These are phyloP conservation scores for Yamadazyma takamatsuzukensis DNA, from an alignment of 805 yeast species.

Conservation along the genomic window DNA sequence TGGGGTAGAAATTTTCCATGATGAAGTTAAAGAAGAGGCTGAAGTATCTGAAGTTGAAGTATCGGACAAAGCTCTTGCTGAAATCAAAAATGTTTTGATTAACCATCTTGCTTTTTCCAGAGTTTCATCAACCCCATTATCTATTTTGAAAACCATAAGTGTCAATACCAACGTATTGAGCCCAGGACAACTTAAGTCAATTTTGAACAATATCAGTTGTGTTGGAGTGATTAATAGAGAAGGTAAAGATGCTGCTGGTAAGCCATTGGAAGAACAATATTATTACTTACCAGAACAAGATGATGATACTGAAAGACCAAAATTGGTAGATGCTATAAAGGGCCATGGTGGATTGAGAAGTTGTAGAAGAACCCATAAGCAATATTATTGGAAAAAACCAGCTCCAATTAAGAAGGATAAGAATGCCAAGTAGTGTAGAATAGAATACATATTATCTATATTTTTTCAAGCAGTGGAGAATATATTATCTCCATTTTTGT, in stretches of 20 bases:
- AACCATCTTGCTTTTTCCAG: conserved; percentile 91
- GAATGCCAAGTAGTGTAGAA: not conserved
- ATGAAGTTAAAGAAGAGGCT: conserved; percentile 13
- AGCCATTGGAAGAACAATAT: conserved; percentile 88
- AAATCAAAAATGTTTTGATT: conserved; percentile 60
- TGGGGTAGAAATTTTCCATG: no score
- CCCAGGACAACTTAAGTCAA: conserved; percentile 39
- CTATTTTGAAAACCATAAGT: conserved; percentile 61
- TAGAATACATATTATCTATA: not conserved
- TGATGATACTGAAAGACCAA: conserved; percentile 62
- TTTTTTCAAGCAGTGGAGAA: not conserved
- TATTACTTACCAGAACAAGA: conserved; percentile 87
- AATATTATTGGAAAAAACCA: conserved; percentile 70
- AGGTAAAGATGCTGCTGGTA: conserved; percentile 97
- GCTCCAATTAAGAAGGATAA: conserved; percentile 38
- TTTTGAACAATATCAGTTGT: conserved; percentile 48
- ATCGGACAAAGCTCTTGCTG: conserved; percentile 18
- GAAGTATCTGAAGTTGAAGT: conserved; percentile 6
- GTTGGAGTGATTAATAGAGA: conserved; percentile 85
- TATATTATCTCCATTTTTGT: no score
- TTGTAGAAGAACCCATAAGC: conserved; percentile 93
- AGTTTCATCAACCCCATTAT: conserved; percentile 82
- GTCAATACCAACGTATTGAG: conserved; percentile 47
- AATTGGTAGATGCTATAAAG: conserved; percentile 68
- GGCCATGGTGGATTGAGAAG: conserved; percentile 80